Evolutionary conservation across 2,329 filamentous ascomycete species (phyloP).

Genomic region (Harringtonia lauricola): DNA sequence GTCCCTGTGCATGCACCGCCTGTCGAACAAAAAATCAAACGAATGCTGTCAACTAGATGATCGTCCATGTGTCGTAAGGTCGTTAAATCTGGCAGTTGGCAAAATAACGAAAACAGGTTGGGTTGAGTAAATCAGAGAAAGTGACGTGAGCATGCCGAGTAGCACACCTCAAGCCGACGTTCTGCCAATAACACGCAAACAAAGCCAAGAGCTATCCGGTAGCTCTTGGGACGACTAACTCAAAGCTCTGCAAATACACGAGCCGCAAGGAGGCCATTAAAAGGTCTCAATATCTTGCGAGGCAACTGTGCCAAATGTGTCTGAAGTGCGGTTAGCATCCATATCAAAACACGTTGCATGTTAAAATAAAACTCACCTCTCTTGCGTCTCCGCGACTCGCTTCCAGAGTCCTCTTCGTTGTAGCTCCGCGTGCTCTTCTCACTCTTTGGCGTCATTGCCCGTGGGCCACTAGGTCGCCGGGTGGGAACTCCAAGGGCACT

Average conservation of each 20-base stretch:
- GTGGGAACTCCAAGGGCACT: conserved; percentile 39
- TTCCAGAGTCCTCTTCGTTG: conserved; percentile 32
- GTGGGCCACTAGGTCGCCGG: conserved; percentile 44
- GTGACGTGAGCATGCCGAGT: no score
- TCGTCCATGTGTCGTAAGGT: not conserved
- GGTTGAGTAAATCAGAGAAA: no score
- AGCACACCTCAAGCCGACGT: no score
- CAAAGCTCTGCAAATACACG: no score
- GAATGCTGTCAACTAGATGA: not conserved
- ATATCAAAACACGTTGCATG: not conserved
- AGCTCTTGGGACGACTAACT: not conserved
- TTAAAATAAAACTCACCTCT: conserved; percentile 30
- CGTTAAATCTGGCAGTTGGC: not conserved
- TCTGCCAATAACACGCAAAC: no score
- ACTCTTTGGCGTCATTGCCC: conserved; percentile 50
- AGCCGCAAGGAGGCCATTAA: conserved; percentile 17
- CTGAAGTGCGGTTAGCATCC: conserved; percentile 19
- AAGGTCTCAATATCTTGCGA: conserved; percentile 45
- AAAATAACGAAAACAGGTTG: not conserved
- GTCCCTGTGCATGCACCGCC: not conserved
- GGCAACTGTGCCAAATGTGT: conserved; percentile 41
- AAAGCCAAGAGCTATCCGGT: not conserved
- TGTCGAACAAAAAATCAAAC: not conserved
- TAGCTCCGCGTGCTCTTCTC: conserved; percentile 21
- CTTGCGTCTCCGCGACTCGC: conserved; percentile 39